A percentile compares a stretch with the other conserved stretches of the same genome.
Evolutionary conservation across 2,329 filamentous ascomycete genomes (phyloP).

Genomic region (Davidsoniella australis): DNA sequence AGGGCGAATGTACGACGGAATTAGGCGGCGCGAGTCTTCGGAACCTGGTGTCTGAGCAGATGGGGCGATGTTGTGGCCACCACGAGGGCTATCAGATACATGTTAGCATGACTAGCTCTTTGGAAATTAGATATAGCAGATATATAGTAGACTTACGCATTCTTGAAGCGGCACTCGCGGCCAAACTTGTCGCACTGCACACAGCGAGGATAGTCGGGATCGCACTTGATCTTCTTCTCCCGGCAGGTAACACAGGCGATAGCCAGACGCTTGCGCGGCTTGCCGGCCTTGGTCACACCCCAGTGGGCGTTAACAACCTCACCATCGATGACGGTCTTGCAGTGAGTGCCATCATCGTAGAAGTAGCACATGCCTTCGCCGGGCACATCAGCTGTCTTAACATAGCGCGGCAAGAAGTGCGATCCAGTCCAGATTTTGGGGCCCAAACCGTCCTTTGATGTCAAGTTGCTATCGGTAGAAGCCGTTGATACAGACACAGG

Average conservation of each 20-base stretch:
- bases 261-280: slow-evolving; percentile 76
- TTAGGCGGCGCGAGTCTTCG: neutral
- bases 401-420: slow-evolving; percentile 49
- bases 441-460: slow-evolving; percentile 42
- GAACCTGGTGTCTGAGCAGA: slow-evolving; percentile 27
- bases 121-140: neutral
- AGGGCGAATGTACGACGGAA: neutral
- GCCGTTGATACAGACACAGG: no score
- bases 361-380: slow-evolving; percentile 73
- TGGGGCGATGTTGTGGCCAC: slow-evolving; percentile 40
- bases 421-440: slow-evolving; percentile 55
- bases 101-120: neutral
- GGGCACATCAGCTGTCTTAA: slow-evolving; percentile 47
- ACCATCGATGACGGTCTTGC: slow-evolving; percentile 69
- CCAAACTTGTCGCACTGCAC: slow-evolving; percentile 88
- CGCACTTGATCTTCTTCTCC: slow-evolving; percentile 96
- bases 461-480: neutral
- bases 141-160: slow-evolving; percentile 45
- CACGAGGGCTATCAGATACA: slow-evolving; percentile 29
- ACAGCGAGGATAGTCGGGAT: slow-evolving; percentile 73
- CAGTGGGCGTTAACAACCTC: slow-evolving; percentile 79
- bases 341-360: slow-evolving; percentile 71
- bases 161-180: slow-evolving; percentile 67
- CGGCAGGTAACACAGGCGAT: slow-evolving; percentile 87
- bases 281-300: slow-evolving; percentile 88